Percentiles rank a stretch among this genome's conserved stretches.
Conservation (phyloP, 257 asterid species). For the Salvia splendens region DNA sequence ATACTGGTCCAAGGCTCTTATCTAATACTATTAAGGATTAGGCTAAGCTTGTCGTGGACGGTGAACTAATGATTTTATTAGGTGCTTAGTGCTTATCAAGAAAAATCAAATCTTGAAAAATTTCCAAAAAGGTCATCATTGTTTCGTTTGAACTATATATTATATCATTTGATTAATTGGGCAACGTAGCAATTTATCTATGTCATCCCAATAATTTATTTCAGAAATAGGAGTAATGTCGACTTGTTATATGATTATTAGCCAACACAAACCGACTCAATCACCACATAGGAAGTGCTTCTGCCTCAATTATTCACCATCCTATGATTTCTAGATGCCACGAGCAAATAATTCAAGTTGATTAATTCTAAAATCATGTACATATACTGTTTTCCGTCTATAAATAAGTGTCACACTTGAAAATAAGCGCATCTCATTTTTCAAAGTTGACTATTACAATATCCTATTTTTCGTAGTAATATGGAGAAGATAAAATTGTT, state of each 20-base stretch:
- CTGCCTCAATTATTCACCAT: background rate
- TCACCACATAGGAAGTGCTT: background rate
- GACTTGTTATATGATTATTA: slow-evolving; percentile 6
- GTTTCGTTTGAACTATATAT: background rate
- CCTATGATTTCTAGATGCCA: background rate
- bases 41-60: slow-evolving; percentile 5
- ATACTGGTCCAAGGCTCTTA: background rate
- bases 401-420: too few species aligned
- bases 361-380: background rate
- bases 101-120: background rate
- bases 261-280: slow-evolving; percentile 6
- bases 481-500: too few species aligned
- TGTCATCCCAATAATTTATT: background rate
- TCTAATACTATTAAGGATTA: slow-evolving; percentile 17
- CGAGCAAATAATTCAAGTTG: slow-evolving; percentile 1
- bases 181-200: too few species aligned
- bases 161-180: too few species aligned
- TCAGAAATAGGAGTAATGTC: background rate
- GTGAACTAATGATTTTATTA: slow-evolving; percentile 4
- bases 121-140: slow-evolving; percentile 11
- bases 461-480: too few species aligned
- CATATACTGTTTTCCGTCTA: too few species aligned
- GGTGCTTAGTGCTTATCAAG: background rate
- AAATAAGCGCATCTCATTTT: too few species aligned
- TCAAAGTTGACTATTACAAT: too few species aligned